These are phyloP conservation scores for Jamesozyma hellenica DNA, from an alignment of 805 yeast genomes.

Conservation along the genomic window DNA sequence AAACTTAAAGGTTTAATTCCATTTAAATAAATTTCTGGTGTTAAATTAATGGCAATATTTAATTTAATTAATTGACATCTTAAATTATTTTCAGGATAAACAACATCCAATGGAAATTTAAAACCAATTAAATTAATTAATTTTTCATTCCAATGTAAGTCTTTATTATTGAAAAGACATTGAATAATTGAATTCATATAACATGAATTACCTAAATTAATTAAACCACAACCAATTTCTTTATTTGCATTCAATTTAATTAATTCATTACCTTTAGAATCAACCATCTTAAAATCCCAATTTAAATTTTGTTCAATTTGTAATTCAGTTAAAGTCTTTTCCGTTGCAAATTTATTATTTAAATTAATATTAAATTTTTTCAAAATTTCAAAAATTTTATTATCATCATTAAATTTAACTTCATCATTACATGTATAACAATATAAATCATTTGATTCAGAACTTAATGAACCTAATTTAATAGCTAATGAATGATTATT, in stretches of 20 bases:
- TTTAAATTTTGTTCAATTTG: constrained; percentile 87
- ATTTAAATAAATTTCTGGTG: constrained; percentile 44
- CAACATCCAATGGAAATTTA: constrained; percentile 32
- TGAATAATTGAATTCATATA: constrained; percentile 79
- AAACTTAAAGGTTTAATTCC: constrained; percentile 74
- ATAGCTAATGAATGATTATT: constrained; percentile 73
- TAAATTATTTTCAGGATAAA: constrained; percentile 54
- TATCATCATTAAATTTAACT: constrained; percentile 51
- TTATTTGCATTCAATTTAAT: constrained; percentile 35
- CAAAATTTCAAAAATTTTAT: constrained; percentile 31
- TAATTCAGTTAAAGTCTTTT: constrained; percentile 76
- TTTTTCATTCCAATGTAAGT: constrained; percentile 30
- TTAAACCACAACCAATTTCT: constrained; percentile 66
- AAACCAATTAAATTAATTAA: constrained; percentile 11
- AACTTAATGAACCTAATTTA: constrained; percentile 79
- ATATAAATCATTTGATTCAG: constrained; percentile 66
- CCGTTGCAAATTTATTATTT: constrained; percentile 50
- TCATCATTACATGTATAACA: constrained; percentile 89
- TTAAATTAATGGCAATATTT: constrained; percentile 58
- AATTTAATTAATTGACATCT: constrained; percentile 69
- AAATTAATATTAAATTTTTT: constrained; percentile 59
- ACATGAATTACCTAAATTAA: constrained; percentile 89
- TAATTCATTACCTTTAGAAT: constrained; percentile 55
- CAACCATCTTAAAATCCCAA: constrained; percentile 84
- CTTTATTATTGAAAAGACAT: constrained; percentile 40